Evolutionary conservation across 257 asterid genomes (phyloP), one percentile per base, ranked within the genome.

Genomic region (Cruciata laevipes): DNA sequence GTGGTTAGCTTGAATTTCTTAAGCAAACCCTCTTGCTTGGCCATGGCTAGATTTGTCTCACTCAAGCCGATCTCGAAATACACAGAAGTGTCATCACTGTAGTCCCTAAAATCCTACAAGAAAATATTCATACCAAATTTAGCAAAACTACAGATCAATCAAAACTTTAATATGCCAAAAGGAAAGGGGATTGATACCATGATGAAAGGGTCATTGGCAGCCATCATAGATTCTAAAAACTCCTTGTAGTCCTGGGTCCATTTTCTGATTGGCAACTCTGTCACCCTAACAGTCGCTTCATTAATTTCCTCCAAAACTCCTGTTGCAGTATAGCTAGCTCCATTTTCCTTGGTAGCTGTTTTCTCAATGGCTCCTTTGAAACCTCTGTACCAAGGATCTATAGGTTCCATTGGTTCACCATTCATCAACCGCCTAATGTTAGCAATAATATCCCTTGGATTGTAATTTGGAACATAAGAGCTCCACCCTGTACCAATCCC

Each of bases 401-500:
- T 94, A 7, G 93, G 80, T 63, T 68, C 84, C 91, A 89, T 76
- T 37, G 79, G 82, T 74, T 90, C 96, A 80, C 73, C 88, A 76
- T 85, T 79, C 73, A 94, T 68, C 83, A 94, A 76, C 65, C 73
- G 87, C 81, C 85, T 89, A 69, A 91, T 75, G 74, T 94, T 94
- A 20, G 84, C 83, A n/a, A 94, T 80, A 63, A 90, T 83, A 74
- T 94, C 96, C 44, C 85, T 78, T 31, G 98, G 99, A 72, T 94
- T 89, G 61, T 94, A 94, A 74, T 94, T 90, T 9, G 98, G 98
- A 21, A 94, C 71, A 37, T 68, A 94, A 7, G 99, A 65, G 78
- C 99, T 94, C 99, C 99, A 94, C 55, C 96, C 96, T 21, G 99
- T 90, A 61, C 99, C 99, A 56, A 94, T 94, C 65, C 99, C 99